phyloP scores from a whole-genome alignment of 495 filamentous ascomycete genomes.

The Lichenothelia convexa region DNA sequence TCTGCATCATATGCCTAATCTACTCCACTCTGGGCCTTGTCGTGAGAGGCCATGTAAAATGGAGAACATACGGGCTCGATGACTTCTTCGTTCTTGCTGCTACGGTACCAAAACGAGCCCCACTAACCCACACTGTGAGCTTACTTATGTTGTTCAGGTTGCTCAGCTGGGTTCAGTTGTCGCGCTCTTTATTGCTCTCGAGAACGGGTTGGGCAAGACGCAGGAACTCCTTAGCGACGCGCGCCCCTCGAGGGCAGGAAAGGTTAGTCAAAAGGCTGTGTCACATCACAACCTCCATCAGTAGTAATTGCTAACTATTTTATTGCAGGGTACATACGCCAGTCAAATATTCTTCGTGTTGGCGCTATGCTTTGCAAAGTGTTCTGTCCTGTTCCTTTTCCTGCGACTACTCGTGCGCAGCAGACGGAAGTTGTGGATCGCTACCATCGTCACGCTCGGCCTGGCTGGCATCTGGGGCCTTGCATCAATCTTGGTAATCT shows the following conservation, averaged over 20 bases:
- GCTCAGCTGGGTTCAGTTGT: background rate
- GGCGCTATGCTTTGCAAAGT: conserved; percentile 12
- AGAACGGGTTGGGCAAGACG: conserved; percentile 1
- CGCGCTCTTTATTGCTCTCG: background rate
- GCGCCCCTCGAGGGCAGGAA: background rate
- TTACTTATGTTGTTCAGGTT: background rate
- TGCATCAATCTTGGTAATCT: conserved; percentile 5
- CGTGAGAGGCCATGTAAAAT: background rate
- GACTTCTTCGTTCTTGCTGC: background rate
- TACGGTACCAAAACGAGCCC: background rate
- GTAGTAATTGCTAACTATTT: background rate
- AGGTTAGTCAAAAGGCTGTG: background rate
- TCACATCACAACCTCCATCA: background rate
- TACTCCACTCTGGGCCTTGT: background rate
- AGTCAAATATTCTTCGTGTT: conserved; percentile 7
- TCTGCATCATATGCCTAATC: background rate
- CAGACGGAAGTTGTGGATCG: conserved; percentile 1
- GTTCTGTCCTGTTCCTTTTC: conserved; percentile 13
- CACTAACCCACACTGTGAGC: background rate
- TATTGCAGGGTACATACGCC: background rate
- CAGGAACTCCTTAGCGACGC: background rate
- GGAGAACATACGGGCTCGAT: background rate
- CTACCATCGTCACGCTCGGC: conserved; percentile 10
- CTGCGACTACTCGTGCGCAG: conserved; percentile 11
- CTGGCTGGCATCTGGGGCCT: conserved; percentile 7